These are phyloP conservation scores for Glycyrrhiza uralensis DNA, from an alignment of 306 rosid genomes.

Conservation along the genomic window DNA sequence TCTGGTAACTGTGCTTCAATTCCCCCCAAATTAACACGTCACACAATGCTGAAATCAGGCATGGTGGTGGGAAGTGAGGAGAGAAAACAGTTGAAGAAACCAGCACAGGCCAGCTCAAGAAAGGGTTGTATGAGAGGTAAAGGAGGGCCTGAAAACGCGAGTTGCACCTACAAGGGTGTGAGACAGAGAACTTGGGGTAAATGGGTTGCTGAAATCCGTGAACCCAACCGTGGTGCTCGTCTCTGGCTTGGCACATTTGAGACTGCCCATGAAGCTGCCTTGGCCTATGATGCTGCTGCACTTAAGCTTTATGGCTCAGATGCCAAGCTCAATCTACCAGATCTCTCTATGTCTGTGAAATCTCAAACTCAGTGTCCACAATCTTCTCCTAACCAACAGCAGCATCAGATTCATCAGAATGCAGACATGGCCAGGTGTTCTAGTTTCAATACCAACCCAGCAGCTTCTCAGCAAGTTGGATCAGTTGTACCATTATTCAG, in stretches of 20 bases:
- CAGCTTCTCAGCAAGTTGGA: slow-evolving; percentile 26
- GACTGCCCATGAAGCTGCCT: slow-evolving; percentile 73
- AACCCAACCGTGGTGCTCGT: slow-evolving; percentile 86
- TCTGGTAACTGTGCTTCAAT: no score
- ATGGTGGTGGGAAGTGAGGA: slow-evolving; percentile 21
- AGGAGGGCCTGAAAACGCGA: slow-evolving; percentile 87
- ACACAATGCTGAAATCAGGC: slow-evolving; percentile 40
- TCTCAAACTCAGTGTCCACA: not conserved
- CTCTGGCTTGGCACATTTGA: slow-evolving; percentile 94
- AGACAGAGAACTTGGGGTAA: slow-evolving; percentile 97
- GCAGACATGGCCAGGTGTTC: not conserved
- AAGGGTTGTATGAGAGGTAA: slow-evolving; percentile 95
- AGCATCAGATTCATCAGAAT: not conserved
- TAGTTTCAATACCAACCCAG: not conserved
- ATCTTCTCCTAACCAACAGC: not conserved
- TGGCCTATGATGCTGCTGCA: slow-evolving; percentile 82
- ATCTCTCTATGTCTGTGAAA: slow-evolving; percentile 7
- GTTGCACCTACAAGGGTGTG: slow-evolving; percentile 85
- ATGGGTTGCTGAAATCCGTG: slow-evolving; percentile 98
- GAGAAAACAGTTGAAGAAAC: slow-evolving; percentile 35
- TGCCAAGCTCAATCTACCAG: slow-evolving; percentile 82
- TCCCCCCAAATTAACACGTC: no score
- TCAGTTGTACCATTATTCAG: slow-evolving; percentile 1
- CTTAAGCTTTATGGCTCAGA: slow-evolving; percentile 69
- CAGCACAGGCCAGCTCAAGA: slow-evolving; percentile 70